Base-by-base conservation (phyloP, 352 stramenopile species). In the Pelagophyceae sp. region DNA sequence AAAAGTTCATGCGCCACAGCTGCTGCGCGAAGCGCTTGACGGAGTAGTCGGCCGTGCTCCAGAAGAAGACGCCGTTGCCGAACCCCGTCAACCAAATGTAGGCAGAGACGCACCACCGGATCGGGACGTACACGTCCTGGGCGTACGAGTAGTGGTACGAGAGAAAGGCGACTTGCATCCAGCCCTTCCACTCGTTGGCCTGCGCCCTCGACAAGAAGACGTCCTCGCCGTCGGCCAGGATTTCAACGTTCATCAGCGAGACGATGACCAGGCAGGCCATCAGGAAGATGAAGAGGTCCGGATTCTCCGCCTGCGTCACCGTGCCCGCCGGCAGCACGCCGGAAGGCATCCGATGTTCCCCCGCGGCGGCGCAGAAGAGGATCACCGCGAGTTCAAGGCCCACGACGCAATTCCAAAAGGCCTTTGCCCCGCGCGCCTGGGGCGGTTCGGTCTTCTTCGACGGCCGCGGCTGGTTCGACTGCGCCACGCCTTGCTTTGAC, bases 11-110 rank as follows among this genome's bases (percentile, higher is more conserved):
- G 63, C 85, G 82, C 29, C 87, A 70, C 38, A 84, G 81, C 83
- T 88, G 87, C 31, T 80, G 85, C 0, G 87, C 77, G 35, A 86
- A 82, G 64, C 85, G 81, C 69, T 87, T 84, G 0, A 87, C 31
- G n/a, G 77, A 82, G 76, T 85, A 89, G 72, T 89, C 85, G 37
- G 75, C 79, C 72, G 85, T 87, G 75, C 85, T 87, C 74, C 87
- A 84, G 80, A 88, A 89, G 76, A 87, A 89, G 38, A 87, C 79
- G 72, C 86, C 87, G 77, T 89, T 88, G 67, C 85, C 85, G 72
- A 88, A 89, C 33, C 85, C 85, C 54, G 82, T 85, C 78, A 79
- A 75, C 83, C 83, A 87, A 38, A 89, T 83, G 77, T 87, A 87
- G 27, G 82, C 80, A 38, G 77, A 84, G 38, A 89, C 84, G 81